Conservation (phyloP, 176 grass and related monocot genomes). For the Phoenix dactylifera region DNA sequence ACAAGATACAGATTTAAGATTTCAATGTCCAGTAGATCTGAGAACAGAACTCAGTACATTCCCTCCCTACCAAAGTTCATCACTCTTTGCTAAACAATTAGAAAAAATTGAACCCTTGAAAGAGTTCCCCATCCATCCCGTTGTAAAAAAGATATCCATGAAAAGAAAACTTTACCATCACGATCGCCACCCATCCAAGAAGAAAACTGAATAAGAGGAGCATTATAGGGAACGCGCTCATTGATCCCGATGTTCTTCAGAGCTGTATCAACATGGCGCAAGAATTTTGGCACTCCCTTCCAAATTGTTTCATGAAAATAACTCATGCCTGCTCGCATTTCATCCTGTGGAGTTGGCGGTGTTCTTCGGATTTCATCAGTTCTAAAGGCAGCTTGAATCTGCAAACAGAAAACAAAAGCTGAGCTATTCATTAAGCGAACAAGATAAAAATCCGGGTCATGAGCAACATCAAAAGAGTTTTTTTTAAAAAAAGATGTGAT, state of each 20-base stretch:
- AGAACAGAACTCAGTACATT: too few species aligned
- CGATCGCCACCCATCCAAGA: constrained; percentile 99
- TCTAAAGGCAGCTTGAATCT: constrained; percentile 97
- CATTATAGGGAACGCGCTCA: constrained; percentile 84
- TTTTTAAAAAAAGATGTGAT: background rate
- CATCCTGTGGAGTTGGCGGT: constrained; percentile 90
- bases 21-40: too few species aligned
- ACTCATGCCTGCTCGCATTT: constrained; percentile 97
- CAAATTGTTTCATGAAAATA: constrained; percentile 98
- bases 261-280: constrained; percentile 92
- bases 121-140: background rate
- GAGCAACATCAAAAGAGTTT: background rate
- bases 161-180: constrained; percentile 61
- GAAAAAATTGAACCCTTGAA: background rate
- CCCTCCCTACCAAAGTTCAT: too few species aligned
- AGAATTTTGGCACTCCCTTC: constrained; percentile 97
- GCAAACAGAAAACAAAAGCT: background rate
- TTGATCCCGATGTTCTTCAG: constrained; percentile 93
- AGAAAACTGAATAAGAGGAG: constrained; percentile 96
- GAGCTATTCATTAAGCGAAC: too few species aligned
- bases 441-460: too few species aligned
- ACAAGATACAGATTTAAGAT: too few species aligned
- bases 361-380: constrained; percentile 96
- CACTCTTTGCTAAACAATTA: too few species aligned
- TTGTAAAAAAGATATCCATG: background rate